phyloP scores from a whole-genome alignment of 495 filamentous ascomycete genomes.

The Tuber aestivum region DNA sequence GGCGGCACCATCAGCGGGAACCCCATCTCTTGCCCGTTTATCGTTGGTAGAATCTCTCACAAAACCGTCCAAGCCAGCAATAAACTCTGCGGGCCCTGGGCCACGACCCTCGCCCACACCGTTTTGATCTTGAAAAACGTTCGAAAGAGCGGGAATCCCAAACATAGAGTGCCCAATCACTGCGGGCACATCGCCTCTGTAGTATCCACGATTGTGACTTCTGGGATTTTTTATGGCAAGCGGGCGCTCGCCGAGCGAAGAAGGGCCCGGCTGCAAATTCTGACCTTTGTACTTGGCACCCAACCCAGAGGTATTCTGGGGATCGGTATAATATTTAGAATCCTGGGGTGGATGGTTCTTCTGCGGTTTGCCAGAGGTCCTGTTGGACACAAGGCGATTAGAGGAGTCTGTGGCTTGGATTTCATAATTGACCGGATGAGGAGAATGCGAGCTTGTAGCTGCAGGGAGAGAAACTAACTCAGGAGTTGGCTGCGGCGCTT shows the following conservation, averaged over 20 bases:
- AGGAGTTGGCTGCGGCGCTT: neutral
- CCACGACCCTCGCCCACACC: constrained; percentile 6
- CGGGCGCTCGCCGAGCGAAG: constrained; percentile 6
- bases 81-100: constrained; percentile 27
- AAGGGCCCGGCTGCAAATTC: neutral
- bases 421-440: constrained; percentile 2
- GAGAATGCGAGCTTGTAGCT: constrained; percentile 8
- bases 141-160: neutral
- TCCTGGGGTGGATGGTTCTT: neutral
- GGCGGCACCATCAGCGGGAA: constrained; percentile 18
- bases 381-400: constrained; percentile 3
- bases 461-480: neutral
- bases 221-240: constrained; percentile 4
- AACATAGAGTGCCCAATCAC: constrained; percentile 1
- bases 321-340: neutral
- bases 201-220: constrained; percentile 13
- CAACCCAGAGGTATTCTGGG: neutral
- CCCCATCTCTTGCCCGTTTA: constrained; percentile 30
- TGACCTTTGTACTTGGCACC: neutral
- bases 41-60: constrained; percentile 32
- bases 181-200: neutral
- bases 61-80: constrained; percentile 31
- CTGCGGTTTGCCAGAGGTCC: neutral
- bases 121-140: neutral
- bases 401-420: constrained; percentile 9